Percentiles rank a stretch among this genome's conserved stretches.
These are phyloP conservation scores for Rubus parviflorus DNA, from an alignment of 306 rosid species.

Conservation along the genomic window DNA sequence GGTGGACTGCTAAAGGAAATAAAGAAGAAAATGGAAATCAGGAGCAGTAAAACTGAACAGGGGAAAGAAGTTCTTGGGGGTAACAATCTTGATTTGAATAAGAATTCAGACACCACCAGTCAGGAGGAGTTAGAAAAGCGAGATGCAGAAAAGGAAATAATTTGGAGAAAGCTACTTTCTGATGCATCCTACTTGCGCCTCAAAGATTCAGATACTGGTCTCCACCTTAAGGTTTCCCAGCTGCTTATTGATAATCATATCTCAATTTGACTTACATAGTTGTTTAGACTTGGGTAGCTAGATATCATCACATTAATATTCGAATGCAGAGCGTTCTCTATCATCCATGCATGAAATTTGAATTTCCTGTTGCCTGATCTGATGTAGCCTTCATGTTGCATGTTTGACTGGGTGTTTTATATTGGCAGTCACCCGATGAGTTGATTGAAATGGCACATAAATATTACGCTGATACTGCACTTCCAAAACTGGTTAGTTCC, in stretches of 20 bases:
- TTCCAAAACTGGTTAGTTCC: constrained; percentile 90
- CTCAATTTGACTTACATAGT: constrained; percentile 11
- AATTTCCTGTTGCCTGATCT: constrained; percentile 1
- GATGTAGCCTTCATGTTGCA: constrained; percentile 24
- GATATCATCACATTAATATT: constrained; percentile 3
- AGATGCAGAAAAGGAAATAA: constrained; percentile 64
- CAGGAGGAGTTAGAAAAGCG: constrained; percentile 61
- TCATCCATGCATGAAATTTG: not conserved
- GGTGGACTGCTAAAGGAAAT: constrained; percentile 92
- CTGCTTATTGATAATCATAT: constrained; percentile 14
- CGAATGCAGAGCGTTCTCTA: not conserved
- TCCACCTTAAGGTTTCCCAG: constrained; percentile 73
- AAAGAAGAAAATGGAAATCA: constrained; percentile 71
- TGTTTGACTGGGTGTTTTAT: constrained; percentile 13
- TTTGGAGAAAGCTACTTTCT: constrained; percentile 78
- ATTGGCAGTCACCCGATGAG: constrained; percentile 84
- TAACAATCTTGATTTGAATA: constrained; percentile 39
- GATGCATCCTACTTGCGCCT: constrained; percentile 84
- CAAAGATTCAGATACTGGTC: constrained; percentile 87
- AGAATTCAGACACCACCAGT: constrained; percentile 47
- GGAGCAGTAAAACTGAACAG: constrained; percentile 58
- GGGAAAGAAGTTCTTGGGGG: constrained; percentile 49
- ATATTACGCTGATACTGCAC: constrained; percentile 85
- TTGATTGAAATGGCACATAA: constrained; percentile 90
- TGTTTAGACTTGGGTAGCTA: not conserved